Conservation (phyloP, 371 early-diverging fungal genomes). For the Apophysomyces sp. region DNA sequence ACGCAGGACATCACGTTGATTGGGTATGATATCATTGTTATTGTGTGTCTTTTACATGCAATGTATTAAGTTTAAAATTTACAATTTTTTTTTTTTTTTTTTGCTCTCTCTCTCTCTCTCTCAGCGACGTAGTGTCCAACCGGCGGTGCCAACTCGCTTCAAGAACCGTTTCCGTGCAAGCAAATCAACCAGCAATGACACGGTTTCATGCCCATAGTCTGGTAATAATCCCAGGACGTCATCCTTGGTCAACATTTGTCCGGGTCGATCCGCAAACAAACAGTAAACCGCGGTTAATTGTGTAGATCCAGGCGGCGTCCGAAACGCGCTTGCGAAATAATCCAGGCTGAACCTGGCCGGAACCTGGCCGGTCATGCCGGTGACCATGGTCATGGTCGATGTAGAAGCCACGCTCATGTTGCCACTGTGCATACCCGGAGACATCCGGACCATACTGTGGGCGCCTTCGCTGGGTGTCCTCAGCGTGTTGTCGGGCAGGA, state of each 20-base stretch:
- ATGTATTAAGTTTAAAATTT: background rate
- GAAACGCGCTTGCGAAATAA: constrained; percentile 32
- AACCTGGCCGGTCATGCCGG: constrained; percentile 16
- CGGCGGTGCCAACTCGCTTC: constrained; percentile 22
- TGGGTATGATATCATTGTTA: no score
- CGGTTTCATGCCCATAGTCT: constrained; percentile 7
- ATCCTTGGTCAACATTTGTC: constrained; percentile 14
- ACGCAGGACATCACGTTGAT: no score
- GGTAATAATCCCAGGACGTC: constrained; percentile 8
- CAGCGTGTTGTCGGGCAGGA: background rate
- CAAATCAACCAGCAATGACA: constrained; percentile 19
- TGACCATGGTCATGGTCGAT: constrained; percentile 19
- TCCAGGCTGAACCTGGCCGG: constrained; percentile 31
- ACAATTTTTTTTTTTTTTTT: background rate
- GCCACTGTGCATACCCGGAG: background rate
- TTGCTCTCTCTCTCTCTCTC: background rate
- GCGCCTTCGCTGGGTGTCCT: background rate
- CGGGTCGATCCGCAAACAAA: constrained; percentile 26
- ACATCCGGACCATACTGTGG: background rate
- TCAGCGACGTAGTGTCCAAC: constrained; percentile 27
- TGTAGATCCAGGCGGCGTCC: constrained; percentile 34
- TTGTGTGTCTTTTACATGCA: no score
- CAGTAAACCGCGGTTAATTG: constrained; percentile 31
- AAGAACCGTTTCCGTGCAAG: constrained; percentile 25
- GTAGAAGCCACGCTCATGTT: background rate